Evolutionary conservation across 495 filamentous ascomycete species (phyloP), one percentile per base, ranked within the genome.

Genomic region (Thermothielavioides terrestris): DNA sequence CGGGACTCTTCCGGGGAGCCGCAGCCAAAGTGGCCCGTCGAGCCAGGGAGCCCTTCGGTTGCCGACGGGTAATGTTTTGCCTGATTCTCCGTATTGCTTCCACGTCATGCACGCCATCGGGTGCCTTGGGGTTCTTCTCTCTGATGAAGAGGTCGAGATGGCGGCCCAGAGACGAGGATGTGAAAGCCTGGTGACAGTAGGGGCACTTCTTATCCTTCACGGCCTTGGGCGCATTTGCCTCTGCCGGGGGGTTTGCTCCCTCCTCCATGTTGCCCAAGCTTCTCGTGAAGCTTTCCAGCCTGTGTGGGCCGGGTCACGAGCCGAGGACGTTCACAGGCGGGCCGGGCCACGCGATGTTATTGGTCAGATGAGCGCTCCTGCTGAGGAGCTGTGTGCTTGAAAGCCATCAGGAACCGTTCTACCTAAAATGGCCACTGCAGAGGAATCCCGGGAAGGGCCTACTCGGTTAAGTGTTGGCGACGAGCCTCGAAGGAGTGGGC

Each of bases 141-240:
- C 86, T 87, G 53, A 95, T 84, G 62, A 89, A 95, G 28, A 92
- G 77, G 61, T 95, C 89, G 22, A 95, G 78, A 69, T 95, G 89
- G 31, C 89, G 84, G 21, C 89, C 89, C n/a, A 95, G 75, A 3
- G 88, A 92, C 6, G 89, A 94, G 7, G 89, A 94, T 2, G 89
- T 95, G 56, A 94, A 95, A 2, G 81, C 66, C 62, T 91, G 86
- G 34, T 79, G 67, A 67, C 89, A 95, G 71, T 85, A 95, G 17
- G 84, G 86, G 64, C 89, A 95, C 58, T 73, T 78, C 54, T 80
- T 84, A 71, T 95, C 88, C 66, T 95, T 95, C 26, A 64, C 48
- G 59, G 72, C 52, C 42, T 75, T 74, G 7, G 53, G 36, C 18
- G 58, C 57, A 52, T 46, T 64, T 17, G 59, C 60, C 22, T 70